Evolutionary conservation across 2,329 filamentous ascomycete genomes (phyloP), one percentile per base, ranked within the genome.

Genomic region (Cladosporium sp.): DNA sequence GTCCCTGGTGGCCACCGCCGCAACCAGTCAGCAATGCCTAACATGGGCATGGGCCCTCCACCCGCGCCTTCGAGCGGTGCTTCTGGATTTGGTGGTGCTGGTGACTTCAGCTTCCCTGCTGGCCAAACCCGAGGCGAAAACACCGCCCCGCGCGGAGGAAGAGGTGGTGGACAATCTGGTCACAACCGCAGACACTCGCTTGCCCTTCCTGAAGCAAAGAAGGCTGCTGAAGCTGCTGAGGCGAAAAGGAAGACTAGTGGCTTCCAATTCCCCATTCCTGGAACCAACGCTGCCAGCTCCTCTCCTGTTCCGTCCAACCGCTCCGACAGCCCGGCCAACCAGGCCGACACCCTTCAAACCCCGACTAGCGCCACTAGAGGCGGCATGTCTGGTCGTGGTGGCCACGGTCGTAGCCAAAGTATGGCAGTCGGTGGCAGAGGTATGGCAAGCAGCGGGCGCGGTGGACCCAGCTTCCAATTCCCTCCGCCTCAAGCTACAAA

Each of bases 21-120:
- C 80, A 97, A 97, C 81, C 93, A 97, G 78, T 97, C 94, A 73
- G 93, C 93, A 72, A 83, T 97, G 66, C 92, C 94, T 52, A 94
- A 91, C 69, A 91, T 97, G 83, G 86, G 88, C 62, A 89, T 96
- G 85, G 92, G 92, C 17, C 93, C 94, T 59, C 71, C 71, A 20
- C 71, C 71, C 5, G 94, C 94, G 62, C 96, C 94, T 17, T 95
- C 94, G 22, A 92, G 93, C 37, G 88, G 87, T 64, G 86, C 92
- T 55, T 89, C 93, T 59, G 91, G 90, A 59, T 56, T 56, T 17
- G 83, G 86, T 45, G 77, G 76, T 58, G 96, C 94, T 77, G 87
- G 87, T 65, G 92, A 93, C 67, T 92, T 90, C 73, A 64, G 66
- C 79, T 71, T 68, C 38, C 62, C 61, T 36, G 61, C 60, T 57